Conservation (phyloP, 164 flowering plant species). For the Vitis cinerea region DNA sequence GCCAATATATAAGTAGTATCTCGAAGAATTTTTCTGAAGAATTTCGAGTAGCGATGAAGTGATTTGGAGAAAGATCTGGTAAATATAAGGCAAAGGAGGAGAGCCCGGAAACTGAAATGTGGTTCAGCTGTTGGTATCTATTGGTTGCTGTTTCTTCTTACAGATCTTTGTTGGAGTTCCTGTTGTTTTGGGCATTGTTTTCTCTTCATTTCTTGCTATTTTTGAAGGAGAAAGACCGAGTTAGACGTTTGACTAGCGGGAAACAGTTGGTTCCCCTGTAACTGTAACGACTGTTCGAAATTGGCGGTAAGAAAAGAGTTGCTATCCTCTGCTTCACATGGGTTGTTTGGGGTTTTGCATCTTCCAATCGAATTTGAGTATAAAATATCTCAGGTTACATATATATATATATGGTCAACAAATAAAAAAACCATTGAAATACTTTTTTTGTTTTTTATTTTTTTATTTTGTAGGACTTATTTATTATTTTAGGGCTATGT, state of each 20-base stretch:
- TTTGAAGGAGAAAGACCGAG: background rate
- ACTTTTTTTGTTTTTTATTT: too few relatives aligned
- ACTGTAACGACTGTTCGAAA: background rate
- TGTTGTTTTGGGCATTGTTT: background rate
- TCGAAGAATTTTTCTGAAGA: too few relatives aligned
- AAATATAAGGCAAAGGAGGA: slow-evolving; percentile 8
- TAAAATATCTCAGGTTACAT: too few relatives aligned
- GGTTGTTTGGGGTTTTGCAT: too few relatives aligned
- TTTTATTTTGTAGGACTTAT: too few relatives aligned
- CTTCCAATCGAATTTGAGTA: too few relatives aligned
- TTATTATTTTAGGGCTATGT: too few relatives aligned
- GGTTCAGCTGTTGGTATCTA: background rate
- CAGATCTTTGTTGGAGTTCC: background rate
- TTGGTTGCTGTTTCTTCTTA: background rate
- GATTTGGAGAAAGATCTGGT: background rate
- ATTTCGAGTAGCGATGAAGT: background rate
- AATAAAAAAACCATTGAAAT: too few relatives aligned
- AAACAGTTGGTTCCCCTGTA: background rate
- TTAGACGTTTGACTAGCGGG: background rate
- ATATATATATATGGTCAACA: too few relatives aligned
- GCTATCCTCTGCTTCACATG: too few relatives aligned
- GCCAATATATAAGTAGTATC: background rate
- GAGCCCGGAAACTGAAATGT: slow-evolving; percentile 1
- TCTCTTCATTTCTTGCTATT: slow-evolving; percentile 1
- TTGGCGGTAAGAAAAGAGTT: background rate